Base-by-base conservation (phyloP, 768 basidiomycete species). In the Trametes cingulata region DNA sequence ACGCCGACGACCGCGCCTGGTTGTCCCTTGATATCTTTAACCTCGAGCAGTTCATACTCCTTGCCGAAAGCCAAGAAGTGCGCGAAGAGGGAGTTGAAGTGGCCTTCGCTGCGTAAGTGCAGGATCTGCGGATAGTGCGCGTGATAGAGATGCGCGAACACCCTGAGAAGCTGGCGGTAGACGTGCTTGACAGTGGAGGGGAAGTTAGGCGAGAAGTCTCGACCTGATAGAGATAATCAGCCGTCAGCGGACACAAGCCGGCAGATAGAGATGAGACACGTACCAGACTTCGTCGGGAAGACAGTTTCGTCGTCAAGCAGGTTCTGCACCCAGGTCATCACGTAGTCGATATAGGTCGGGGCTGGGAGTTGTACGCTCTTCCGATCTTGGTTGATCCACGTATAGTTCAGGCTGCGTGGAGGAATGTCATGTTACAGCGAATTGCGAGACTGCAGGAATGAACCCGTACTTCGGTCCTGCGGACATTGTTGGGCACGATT, bases 71-170 rank as follows among this genome's bases (percentile, higher is more conserved):
- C 94, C 51, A 98, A 79, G 77, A 97, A 99, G 75, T 98, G 96
- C 0, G 96, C 96, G 73, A 98, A 98, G 37, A 98, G 85, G 3
- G 94, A 96, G 73, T 96, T 96, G 78, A 96, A 95, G 72, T 96
- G 95, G 0, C 92, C 92, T 70, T 98, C 96, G 10, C 90, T 87
- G 40, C 93, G 91, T 24, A 98, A 84, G 70, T 98, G 94, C 22
- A 98, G 84, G 69, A 98, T 90, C 66, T 91, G 87, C 2, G 82
- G 80, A 71, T 95, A 98, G 70, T 98, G 96, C 9, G 93, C 91
- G 72, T 98, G 90, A 72, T 98, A 98, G 67, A 98, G 85, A 78
- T 98, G 96, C 10, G 96, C 95, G 71, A 98, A 98, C 65, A 98
- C 91, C 48, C 96, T 91, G 56, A 98, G 84, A 36, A 98, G 91